Percentiles rank a stretch among this genome's conserved stretches.
Evolutionary conservation across 768 basidiomycete genomes (phyloP).

Genomic region (Mycena vitilis): DNA sequence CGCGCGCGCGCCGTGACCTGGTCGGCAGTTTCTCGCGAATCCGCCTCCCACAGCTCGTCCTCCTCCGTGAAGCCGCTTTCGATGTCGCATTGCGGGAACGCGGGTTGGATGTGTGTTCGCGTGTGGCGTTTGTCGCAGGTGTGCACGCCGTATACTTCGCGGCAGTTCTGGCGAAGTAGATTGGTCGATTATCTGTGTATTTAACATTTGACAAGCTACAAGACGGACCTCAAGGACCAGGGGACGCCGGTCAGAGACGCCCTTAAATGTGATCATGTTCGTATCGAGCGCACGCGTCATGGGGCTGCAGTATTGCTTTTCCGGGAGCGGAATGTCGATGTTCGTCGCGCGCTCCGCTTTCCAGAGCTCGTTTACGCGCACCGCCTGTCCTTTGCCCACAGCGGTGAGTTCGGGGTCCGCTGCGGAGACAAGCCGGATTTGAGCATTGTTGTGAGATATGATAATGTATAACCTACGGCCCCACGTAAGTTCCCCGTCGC

Average conservation of each 20-base stretch:
- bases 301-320: slow-evolving; percentile 71
- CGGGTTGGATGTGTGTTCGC: slow-evolving; percentile 56
- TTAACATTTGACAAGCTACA: no score
- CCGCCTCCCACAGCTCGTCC: slow-evolving; percentile 69
- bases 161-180: slow-evolving; percentile 71
- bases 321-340: slow-evolving; percentile 60
- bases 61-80: slow-evolving; percentile 71
- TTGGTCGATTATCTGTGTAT: no score
- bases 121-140: slow-evolving; percentile 76
- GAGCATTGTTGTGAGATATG: background rate
- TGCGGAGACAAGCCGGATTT: slow-evolving; percentile 36
- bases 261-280: slow-evolving; percentile 62
- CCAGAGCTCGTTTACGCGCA: slow-evolving; percentile 59
- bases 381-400: slow-evolving; percentile 68
- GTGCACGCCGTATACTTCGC: slow-evolving; percentile 75
- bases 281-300: slow-evolving; percentile 72
- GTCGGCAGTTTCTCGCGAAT: slow-evolving; percentile 62
- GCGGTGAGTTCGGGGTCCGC: slow-evolving; percentile 76
- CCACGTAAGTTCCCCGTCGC: slow-evolving; percentile 76
- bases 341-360: slow-evolving; percentile 53
- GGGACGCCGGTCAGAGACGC: slow-evolving; percentile 45
- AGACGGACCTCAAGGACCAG: slow-evolving; percentile 66
- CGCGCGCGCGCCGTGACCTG: slow-evolving; percentile 62
- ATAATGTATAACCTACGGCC: slow-evolving; percentile 65
- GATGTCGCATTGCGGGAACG: slow-evolving; percentile 65